Base-by-base conservation (phyloP, 176 grass and related monocot species). In the Echinochloa phyllopogon region DNA sequence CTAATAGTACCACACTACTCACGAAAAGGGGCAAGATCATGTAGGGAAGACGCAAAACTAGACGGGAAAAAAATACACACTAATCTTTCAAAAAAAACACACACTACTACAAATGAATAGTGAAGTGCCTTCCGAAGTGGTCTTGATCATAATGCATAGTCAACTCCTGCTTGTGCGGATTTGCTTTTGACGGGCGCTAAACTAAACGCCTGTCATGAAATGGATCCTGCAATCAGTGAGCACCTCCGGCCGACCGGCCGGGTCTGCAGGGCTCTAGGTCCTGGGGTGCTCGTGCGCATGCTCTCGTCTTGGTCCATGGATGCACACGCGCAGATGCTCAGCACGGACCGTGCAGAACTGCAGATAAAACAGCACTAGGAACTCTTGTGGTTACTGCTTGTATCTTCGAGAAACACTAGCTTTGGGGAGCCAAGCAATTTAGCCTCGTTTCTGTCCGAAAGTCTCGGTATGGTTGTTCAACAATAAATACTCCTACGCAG, bases 101-200 rank as follows among this genome's bases (percentile, higher is more conserved):
- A 33, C 29, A 33, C 6, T 33, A 18, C 14, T 10, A 21, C n/a
- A 20, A 13, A 38, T 37, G 5, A 8, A 65, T 65, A 38, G 25
- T 38, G 62, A 11, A 51, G 45, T n/a, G 72, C 25, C 39, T 50
- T 69, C 25, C 70, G 49, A 40, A 48, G 66, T 57, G 45, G 55
- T 72, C 65, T 38, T 78, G 37, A 13, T 33, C 29, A 33, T 72
- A 36, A 15, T 71, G 8, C 13, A 1, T 39, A 61, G 65, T 83
- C 73, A 78, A 55, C 86, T 82, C 78, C 78, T 88, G 23, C 65
- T 79, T 58, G 66, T 57, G 65, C 66, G 74, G 80, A 64, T 88
- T 88, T 83, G 80, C 73, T 88, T 88, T 83, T 39, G n/a, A 65
- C 57, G 77, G 57, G n/a, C n/a, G 23, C 45, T 55, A 60, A 78